These are phyloP conservation scores for Arthrobotrys iridis DNA, from an alignment of 2,329 filamentous ascomycete genomes.

Conservation along the genomic window DNA sequence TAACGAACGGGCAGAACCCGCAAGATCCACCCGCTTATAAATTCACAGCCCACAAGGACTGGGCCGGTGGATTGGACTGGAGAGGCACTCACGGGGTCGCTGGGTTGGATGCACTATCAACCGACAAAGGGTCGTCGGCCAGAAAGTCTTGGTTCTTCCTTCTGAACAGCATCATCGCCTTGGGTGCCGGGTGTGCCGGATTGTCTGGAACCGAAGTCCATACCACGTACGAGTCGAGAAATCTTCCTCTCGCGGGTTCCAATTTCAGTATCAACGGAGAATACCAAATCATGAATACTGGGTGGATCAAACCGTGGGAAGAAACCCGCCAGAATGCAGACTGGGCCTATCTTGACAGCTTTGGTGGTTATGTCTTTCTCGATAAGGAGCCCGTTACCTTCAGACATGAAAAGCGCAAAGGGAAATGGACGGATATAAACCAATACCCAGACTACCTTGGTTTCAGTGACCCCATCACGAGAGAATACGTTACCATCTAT, in stretches of 20 bases:
- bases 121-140: constrained; percentile 44
- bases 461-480: constrained; percentile 34
- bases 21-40: constrained; percentile 40
- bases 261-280: constrained; percentile 50
- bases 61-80: constrained; percentile 54
- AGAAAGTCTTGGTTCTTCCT: constrained; percentile 56
- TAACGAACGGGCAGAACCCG: constrained; percentile 52
- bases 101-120: constrained; percentile 52
- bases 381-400: constrained; percentile 48
- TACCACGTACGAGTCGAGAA: constrained; percentile 51
- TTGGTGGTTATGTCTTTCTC: constrained; percentile 53
- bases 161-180: constrained; percentile 50
- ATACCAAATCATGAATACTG: constrained; percentile 28
- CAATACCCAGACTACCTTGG: constrained; percentile 52
- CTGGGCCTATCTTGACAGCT: constrained; percentile 53
- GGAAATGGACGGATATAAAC: constrained; percentile 54
- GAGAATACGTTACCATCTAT: constrained; percentile 54
- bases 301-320: constrained; percentile 48
- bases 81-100: constrained; percentile 40
- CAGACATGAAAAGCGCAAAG: constrained; percentile 43
- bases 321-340: constrained; percentile 20
- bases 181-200: constrained; percentile 47
- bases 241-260: constrained; percentile 30
- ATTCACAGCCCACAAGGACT: constrained; percentile 48
- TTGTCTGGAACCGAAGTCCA: constrained; percentile 42